A percentile compares a stretch with the other conserved stretches of the same genome.
Evolutionary conservation across 371 early-diverging fungal genomes (phyloP).

Genomic region (Actinomortierella ambigua): DNA sequence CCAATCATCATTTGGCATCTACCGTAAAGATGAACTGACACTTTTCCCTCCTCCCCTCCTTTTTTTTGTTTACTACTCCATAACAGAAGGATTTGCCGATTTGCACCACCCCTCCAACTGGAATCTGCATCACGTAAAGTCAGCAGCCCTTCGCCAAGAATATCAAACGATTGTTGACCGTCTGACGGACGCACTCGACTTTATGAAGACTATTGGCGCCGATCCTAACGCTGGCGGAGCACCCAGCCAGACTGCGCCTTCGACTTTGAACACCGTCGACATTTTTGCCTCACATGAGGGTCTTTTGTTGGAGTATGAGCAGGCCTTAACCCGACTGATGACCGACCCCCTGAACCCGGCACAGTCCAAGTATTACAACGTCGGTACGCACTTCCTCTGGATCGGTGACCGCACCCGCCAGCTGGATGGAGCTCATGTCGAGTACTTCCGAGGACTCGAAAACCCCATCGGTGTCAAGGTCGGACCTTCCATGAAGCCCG

Average conservation of each 20-base stretch:
- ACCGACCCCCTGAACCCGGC: slow-evolving; percentile 50
- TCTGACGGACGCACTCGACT: slow-evolving; percentile 87
- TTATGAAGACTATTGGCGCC: slow-evolving; percentile 91
- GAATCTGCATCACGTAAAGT: slow-evolving; percentile 90
- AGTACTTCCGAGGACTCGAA: slow-evolving; percentile 93
- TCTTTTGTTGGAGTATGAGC: slow-evolving; percentile 90
- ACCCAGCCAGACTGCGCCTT: slow-evolving; percentile 31
- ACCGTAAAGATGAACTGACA: not conserved
- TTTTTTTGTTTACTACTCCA: not conserved
- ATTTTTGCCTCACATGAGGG: slow-evolving; percentile 96
- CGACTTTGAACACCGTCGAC: slow-evolving; percentile 75
- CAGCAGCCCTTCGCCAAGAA: slow-evolving; percentile 78
- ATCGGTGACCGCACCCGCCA: slow-evolving; percentile 98
- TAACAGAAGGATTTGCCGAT: slow-evolving; percentile 63
- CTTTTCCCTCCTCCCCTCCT: not conserved
- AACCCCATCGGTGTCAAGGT: slow-evolving; percentile 98
- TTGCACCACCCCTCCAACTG: slow-evolving; percentile 89
- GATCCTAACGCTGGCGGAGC: slow-evolving; percentile 49
- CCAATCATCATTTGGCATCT: not conserved
- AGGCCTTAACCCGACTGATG: slow-evolving; percentile 78
- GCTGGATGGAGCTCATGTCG: slow-evolving; percentile 93
- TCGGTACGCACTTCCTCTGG: slow-evolving; percentile 95
- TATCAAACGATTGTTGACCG: slow-evolving; percentile 89
- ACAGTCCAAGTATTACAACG: slow-evolving; percentile 67
- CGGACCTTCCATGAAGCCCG: slow-evolving; percentile 89